Percentiles rank a stretch among this genome's conserved stretches.
Conservation (phyloP, 768 basidiomycete species). For the Grammothele lineata region DNA sequence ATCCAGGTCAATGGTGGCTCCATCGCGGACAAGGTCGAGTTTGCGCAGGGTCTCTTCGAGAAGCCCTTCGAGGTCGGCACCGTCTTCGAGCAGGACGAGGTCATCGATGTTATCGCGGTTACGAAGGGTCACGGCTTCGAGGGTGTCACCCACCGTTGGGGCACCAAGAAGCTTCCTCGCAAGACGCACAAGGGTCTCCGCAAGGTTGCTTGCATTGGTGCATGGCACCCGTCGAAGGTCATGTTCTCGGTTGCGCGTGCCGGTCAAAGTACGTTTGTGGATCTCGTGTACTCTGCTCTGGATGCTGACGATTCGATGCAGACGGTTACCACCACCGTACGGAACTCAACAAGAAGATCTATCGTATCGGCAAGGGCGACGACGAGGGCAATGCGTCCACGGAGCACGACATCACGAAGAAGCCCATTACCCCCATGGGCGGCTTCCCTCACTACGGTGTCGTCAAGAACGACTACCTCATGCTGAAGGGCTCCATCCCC, state of each 20-base stretch:
- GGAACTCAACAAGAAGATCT: constrained; percentile 98
- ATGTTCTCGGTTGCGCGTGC: constrained; percentile 99
- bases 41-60: constrained; percentile 90
- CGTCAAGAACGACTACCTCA: constrained; percentile 97
- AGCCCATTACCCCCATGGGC: constrained; percentile 94
- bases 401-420: constrained; percentile 91
- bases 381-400: constrained; percentile 88
- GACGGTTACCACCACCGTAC: constrained; percentile 97
- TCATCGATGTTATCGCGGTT: constrained; percentile 94
- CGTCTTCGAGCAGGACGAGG: constrained; percentile 96
- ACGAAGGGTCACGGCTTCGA: constrained; percentile 99
- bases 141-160: constrained; percentile 99
- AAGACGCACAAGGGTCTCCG: constrained; percentile 99
- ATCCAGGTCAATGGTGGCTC: constrained; percentile 99
- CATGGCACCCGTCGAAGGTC: constrained; percentile 98
- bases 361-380: constrained; percentile 80
- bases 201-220: constrained; percentile 98
- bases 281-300: not conserved
- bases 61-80: constrained; percentile 84
- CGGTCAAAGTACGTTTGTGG: constrained; percentile 83
- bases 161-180: constrained; percentile 95
- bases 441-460: constrained; percentile 99
- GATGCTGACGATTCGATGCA: constrained; percentile 25
- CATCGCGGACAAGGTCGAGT: constrained; percentile 96
- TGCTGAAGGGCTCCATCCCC: constrained; percentile 93